Percentiles rank a stretch among this genome's conserved stretches.
Evolutionary conservation across 179 eudicot genomes (phyloP).

Genomic region (Spinacia oleracea): DNA sequence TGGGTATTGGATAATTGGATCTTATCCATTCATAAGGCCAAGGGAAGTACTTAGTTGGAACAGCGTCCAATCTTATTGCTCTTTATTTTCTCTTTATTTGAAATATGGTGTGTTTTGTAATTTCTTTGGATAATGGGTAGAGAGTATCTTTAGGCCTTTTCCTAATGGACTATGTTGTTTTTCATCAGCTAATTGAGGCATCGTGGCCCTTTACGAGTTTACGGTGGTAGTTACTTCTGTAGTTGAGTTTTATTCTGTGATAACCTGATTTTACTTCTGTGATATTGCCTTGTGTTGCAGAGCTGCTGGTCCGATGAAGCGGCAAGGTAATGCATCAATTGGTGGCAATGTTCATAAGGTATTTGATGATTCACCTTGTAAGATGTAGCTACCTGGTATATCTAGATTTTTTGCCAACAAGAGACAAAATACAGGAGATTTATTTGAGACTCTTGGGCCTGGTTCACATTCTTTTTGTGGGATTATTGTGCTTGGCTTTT

Average conservation of each 20-base stretch:
- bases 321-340: conserved; percentile 46
- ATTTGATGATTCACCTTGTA: conserved; percentile 11
- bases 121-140: conserved; percentile 1
- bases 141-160: not conserved
- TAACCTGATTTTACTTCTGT: conserved; percentile 27
- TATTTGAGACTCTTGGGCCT: not conserved
- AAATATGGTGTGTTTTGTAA: conserved; percentile 21
- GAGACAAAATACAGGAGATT: not conserved
- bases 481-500: not conserved
- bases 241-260: not conserved
- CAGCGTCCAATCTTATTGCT: conserved; percentile 5
- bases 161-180: conserved; percentile 3
- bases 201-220: not conserved
- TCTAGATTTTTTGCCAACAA: not conserved
- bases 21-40: not conserved
- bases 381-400: not conserved
- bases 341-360: conserved; percentile 59
- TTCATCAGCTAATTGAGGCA: conserved; percentile 9
- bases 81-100: conserved; percentile 11
- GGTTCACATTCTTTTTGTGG: not conserved
- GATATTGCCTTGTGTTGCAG: conserved; percentile 45
- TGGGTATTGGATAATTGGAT: not conserved
- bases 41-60: conserved; percentile 29
- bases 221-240: conserved; percentile 14
- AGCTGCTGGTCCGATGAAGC: conserved; percentile 41